Evolutionary conservation across 2,329 filamentous ascomycete species (phyloP).

Genomic region (Colletotrichum sp.): DNA sequence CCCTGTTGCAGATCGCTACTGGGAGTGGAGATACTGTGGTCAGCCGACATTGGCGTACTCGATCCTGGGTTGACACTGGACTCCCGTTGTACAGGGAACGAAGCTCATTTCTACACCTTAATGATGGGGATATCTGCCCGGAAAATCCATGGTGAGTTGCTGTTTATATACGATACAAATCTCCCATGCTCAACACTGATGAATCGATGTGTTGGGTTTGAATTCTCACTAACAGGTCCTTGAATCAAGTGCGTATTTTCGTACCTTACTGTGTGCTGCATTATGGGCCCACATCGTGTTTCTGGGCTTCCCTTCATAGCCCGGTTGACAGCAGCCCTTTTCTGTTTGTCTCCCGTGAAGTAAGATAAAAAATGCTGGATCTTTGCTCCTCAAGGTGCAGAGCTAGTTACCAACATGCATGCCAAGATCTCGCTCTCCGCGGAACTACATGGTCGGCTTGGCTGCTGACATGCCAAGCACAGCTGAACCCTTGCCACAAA

Average conservation of each 20-base stretch:
- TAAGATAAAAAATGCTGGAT: too few species aligned
- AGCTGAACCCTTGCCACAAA: neutral
- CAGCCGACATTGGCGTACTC: neutral
- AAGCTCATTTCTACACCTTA: neutral
- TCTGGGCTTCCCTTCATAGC: neutral
- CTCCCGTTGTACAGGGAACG: neutral
- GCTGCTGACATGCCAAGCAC: conserved; percentile 9
- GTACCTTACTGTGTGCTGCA: neutral
- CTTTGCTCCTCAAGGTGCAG: neutral
- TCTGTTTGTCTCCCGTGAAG: neutral
- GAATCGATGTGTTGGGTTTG: neutral
- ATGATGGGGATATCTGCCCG: neutral
- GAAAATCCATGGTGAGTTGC: neutral
- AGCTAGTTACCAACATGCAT: neutral
- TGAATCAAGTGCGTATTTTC: neutral
- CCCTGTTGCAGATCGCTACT: neutral
- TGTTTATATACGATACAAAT: neutral
- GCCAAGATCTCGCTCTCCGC: neutral
- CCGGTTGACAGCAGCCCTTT: neutral
- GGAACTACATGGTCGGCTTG: neutral
- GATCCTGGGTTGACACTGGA: neutral
- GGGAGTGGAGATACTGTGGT: neutral
- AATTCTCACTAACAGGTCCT: neutral
- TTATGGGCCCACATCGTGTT: neutral
- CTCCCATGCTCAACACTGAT: neutral